These are phyloP conservation scores for Ambrosiella beaveri DNA, from an alignment of 2,329 filamentous ascomycete species.

Conservation along the genomic window DNA sequence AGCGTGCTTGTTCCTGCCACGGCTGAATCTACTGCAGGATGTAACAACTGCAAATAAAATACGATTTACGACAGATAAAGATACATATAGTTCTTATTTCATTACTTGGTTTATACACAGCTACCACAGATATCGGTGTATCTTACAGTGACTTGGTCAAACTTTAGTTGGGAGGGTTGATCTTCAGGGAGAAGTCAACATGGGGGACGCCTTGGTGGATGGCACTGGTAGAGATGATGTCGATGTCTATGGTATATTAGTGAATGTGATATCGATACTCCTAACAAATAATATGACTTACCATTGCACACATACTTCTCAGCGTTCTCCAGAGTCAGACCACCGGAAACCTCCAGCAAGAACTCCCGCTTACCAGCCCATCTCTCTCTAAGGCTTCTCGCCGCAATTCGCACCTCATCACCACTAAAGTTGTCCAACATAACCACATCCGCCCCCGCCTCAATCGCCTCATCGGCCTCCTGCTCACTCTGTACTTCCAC, in stretches of 20 bases:
- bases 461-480: constrained; percentile 82
- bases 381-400: constrained; percentile 56
- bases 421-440: constrained; percentile 95
- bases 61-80: background rate
- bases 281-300: constrained; percentile 22
- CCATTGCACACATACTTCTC: constrained; percentile 59
- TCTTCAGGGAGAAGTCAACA: constrained; percentile 92
- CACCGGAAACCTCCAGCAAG: constrained; percentile 82
- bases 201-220: constrained; percentile 93
- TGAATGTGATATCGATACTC: constrained; percentile 9
- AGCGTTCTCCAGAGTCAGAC: constrained; percentile 72
- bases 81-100: background rate
- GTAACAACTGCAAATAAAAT: background rate
- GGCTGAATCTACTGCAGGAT: background rate
- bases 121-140: too few relatives aligned
- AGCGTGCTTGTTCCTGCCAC: constrained; percentile 23
- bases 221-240: constrained; percentile 89
- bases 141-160: background rate
- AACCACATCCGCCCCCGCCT: constrained; percentile 79
- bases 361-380: constrained; percentile 62
- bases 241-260: constrained; percentile 47
- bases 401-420: constrained; percentile 58
- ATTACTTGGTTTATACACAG: too few relatives aligned
- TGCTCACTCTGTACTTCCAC: constrained; percentile 75
- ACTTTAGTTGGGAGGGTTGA: constrained; percentile 23